Percentiles rank a stretch among this genome's conserved stretches.
phyloP scores from a whole-genome alignment of 2,329 filamentous ascomycete genomes.

The Piedraia hortae region DNA sequence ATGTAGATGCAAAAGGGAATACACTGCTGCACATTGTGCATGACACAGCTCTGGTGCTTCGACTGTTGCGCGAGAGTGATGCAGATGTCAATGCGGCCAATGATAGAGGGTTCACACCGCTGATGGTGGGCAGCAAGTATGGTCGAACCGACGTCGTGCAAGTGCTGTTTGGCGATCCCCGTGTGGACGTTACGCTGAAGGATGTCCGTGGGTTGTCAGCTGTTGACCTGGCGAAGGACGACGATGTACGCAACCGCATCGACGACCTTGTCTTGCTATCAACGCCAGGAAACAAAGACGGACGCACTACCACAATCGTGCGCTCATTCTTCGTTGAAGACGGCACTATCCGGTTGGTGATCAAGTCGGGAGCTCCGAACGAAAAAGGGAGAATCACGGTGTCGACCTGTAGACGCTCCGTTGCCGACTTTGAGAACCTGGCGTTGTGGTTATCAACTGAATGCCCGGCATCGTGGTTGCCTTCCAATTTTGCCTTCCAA shows the following conservation, averaged over 20 bases:
- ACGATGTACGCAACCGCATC: slow-evolving; percentile 86
- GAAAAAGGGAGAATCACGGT: slow-evolving; percentile 63
- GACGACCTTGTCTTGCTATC: slow-evolving; percentile 78
- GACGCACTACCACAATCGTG: slow-evolving; percentile 73
- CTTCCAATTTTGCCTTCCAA: slow-evolving; percentile 45
- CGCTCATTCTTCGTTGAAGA: slow-evolving; percentile 94
- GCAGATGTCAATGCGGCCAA: slow-evolving; percentile 92
- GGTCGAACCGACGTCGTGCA: slow-evolving; percentile 82
- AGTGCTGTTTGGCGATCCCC: slow-evolving; percentile 58
- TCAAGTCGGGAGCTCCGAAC: slow-evolving; percentile 83
- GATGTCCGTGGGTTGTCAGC: slow-evolving; percentile 76
- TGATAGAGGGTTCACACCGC: slow-evolving; percentile 74
- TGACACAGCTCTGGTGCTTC: slow-evolving; percentile 46
- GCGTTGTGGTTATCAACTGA: slow-evolving; percentile 61
- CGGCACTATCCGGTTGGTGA: slow-evolving; percentile 66
- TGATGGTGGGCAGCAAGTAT: slow-evolving; percentile 98
- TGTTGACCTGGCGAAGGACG: slow-evolving; percentile 89
- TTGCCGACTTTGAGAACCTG: slow-evolving; percentile 75
- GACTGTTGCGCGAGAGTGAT: slow-evolving; percentile 60
- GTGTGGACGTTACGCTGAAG: slow-evolving; percentile 61
- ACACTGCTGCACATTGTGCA: slow-evolving; percentile 89
- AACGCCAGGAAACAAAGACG: slow-evolving; percentile 40
- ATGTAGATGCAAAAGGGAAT: slow-evolving; percentile 79
- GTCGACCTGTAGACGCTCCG: slow-evolving; percentile 70
- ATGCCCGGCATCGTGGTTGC: slow-evolving; percentile 87